Evolutionary conservation across 192 early-diverging fungal species (phyloP).

Genomic region (Linnemannia hyalina): DNA sequence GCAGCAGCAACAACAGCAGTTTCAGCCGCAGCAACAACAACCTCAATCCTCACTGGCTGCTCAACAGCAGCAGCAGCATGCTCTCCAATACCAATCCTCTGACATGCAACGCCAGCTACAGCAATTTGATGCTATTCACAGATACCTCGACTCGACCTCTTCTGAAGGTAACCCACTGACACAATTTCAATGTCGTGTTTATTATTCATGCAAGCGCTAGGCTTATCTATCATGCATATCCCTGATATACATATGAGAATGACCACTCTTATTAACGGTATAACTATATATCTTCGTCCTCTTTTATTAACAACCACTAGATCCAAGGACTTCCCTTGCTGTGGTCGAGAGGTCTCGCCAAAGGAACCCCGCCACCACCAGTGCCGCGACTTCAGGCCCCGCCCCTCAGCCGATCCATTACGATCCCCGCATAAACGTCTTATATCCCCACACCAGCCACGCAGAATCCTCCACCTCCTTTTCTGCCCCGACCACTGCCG

Average conservation of each 20-base stretch:
- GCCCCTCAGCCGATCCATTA: slow-evolving; percentile 17
- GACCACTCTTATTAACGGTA: not conserved
- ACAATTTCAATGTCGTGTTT: not conserved
- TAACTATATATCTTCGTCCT: not conserved
- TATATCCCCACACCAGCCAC: not conserved
- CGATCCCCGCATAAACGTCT: slow-evolving; percentile 1
- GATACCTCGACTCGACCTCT: slow-evolving; percentile 23
- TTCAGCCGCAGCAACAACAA: slow-evolving; percentile 20
- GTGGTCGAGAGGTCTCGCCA: slow-evolving; percentile 39
- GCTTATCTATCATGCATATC: not conserved
- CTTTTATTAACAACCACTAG: not conserved
- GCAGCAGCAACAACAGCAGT: slow-evolving; percentile 36
- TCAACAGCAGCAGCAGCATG: slow-evolving; percentile 19
- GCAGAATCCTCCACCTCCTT: not conserved
- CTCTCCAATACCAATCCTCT: slow-evolving; percentile 27
- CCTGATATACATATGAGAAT: not conserved
- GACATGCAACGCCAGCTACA: slow-evolving; percentile 43
- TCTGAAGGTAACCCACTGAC: slow-evolving; percentile 19
- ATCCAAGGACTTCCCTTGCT: slow-evolving; percentile 33
- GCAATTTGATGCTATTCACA: slow-evolving; percentile 51
- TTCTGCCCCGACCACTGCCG: slow-evolving; percentile 1
- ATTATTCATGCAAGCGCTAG: not conserved
- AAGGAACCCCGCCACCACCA: slow-evolving; percentile 17
- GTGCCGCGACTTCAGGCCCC: slow-evolving; percentile 7
- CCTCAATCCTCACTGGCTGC: slow-evolving; percentile 19